A percentile compares a stretch with the other conserved stretches of the same genome.
Conservation (phyloP, 1,284 basidiomycete species). For the Melampsora americana region DNA sequence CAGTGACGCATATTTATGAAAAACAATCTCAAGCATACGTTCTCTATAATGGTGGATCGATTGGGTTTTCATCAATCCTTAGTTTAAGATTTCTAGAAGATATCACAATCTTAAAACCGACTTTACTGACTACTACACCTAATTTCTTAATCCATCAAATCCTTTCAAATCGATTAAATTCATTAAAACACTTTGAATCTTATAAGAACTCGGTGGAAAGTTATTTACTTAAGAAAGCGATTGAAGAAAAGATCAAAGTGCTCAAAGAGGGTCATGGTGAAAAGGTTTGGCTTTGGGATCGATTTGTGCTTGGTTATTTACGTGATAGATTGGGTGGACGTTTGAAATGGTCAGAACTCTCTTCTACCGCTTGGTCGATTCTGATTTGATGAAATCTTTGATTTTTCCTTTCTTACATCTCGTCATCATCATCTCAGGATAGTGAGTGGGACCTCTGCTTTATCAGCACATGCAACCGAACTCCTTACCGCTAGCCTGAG, state of each 20-base stretch:
- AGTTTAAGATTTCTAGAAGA: conserved; percentile 26
- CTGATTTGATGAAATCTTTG: not conserved
- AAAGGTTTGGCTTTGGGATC: conserved; percentile 43
- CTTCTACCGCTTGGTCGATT: not conserved
- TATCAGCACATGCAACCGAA: conserved; percentile 32
- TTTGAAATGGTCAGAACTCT: conserved; percentile 21
- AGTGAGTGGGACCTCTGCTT: conserved; percentile 34
- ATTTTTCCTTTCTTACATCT: not conserved
- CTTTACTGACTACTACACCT: conserved; percentile 29
- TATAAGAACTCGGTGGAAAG: conserved; percentile 26
- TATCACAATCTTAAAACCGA: conserved; percentile 27
- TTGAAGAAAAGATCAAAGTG: conserved; percentile 27
- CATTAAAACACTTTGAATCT: conserved; percentile 23
- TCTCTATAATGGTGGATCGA: conserved; percentile 26
- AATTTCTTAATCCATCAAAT: conserved; percentile 24
- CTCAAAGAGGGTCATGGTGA: conserved; percentile 30
- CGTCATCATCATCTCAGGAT: conserved; percentile 9
- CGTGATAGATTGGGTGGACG: conserved; percentile 31
- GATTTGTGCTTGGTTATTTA: conserved; percentile 27
- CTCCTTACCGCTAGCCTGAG: conserved; percentile 30
- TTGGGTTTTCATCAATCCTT: conserved; percentile 17
- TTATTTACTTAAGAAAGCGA: conserved; percentile 40
- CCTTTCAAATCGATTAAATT: conserved; percentile 18
- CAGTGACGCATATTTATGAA: conserved; percentile 41
- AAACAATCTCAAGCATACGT: conserved; percentile 35